Evolutionary conservation across 805 yeast species (phyloP).

Genomic region (Suhomyces pyralidae): DNA sequence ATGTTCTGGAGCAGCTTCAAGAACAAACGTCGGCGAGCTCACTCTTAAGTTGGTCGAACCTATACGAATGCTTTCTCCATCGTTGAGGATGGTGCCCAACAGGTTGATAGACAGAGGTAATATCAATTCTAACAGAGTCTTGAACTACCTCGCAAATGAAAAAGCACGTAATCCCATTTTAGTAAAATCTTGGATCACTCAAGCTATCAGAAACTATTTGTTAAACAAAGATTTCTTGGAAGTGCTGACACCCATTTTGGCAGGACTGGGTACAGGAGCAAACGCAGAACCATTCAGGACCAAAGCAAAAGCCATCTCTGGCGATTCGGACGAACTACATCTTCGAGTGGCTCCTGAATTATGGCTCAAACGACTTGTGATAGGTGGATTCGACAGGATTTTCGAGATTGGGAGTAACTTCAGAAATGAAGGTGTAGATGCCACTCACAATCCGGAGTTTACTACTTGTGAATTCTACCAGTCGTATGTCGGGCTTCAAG

Average conservation of each 20-base stretch:
- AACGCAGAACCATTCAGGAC: slow-evolving; percentile 86
- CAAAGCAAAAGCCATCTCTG: slow-evolving; percentile 30
- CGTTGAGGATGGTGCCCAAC: slow-evolving; percentile 67
- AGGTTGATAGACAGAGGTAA: slow-evolving; percentile 52
- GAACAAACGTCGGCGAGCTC: slow-evolving; percentile 75
- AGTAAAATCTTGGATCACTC: slow-evolving; percentile 55
- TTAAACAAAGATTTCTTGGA: slow-evolving; percentile 59
- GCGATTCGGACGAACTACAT: slow-evolving; percentile 38
- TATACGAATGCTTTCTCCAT: slow-evolving; percentile 58
- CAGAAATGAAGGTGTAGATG: slow-evolving; percentile 90
- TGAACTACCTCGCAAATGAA: slow-evolving; percentile 66
- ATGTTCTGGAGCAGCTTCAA: slow-evolving; percentile 67
- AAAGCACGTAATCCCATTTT: slow-evolving; percentile 44
- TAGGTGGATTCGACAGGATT: slow-evolving; percentile 82
- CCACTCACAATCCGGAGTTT: slow-evolving; percentile 93
- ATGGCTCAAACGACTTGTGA: slow-evolving; percentile 82
- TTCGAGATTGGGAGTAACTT: slow-evolving; percentile 84
- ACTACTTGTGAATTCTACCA: slow-evolving; percentile 88
- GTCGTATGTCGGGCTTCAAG: slow-evolving; percentile 61
- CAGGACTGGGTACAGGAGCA: slow-evolving; percentile 81
- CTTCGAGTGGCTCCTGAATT: slow-evolving; percentile 92
- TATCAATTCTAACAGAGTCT: slow-evolving; percentile 64
- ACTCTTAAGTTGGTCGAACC: slow-evolving; percentile 59
- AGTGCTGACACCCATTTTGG: slow-evolving; percentile 84
- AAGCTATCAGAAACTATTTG: slow-evolving; percentile 56